A percentile compares a stretch with the other conserved stretches of the same genome.
phyloP scores from a whole-genome alignment of 345 rosid species.

The Eucalyptus polybractea region DNA sequence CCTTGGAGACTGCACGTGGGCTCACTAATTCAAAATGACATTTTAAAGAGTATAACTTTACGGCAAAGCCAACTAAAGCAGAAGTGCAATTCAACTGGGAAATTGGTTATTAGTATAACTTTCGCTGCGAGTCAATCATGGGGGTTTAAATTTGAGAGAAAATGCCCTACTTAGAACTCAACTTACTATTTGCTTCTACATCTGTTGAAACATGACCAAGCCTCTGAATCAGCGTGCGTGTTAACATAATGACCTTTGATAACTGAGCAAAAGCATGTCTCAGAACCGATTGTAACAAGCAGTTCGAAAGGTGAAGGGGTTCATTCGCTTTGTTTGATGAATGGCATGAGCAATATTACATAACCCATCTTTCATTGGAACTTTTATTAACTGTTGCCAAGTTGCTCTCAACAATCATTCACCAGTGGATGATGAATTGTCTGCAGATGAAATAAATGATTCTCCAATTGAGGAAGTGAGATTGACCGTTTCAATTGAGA shows the following conservation, averaged over 20 bases:
- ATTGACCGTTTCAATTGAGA: slow-evolving; percentile 22
- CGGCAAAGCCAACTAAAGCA: not conserved
- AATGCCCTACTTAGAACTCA: not conserved
- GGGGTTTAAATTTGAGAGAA: not conserved
- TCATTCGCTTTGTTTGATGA: not conserved
- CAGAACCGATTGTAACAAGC: not conserved
- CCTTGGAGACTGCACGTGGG: too few relatives aligned
- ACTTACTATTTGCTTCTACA: not conserved
- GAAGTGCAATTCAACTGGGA: not conserved
- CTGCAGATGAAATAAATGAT: slow-evolving; percentile 18
- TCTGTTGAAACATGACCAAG: not conserved
- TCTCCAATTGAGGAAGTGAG: slow-evolving; percentile 32
- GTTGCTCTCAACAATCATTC: not conserved
- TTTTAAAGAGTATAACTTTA: not conserved
- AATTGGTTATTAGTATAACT: not conserved
- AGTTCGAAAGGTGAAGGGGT: not conserved
- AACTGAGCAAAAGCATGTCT: not conserved
- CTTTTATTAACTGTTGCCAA: not conserved
- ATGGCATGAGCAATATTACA: not conserved
- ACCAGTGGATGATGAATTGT: not conserved
- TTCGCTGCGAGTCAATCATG: not conserved
- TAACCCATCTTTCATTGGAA: not conserved
- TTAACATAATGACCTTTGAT: not conserved
- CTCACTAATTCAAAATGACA: too few relatives aligned
- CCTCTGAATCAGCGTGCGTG: not conserved